These are phyloP conservation scores for Amanita pallidorosea DNA, from an alignment of 768 basidiomycete genomes.

Conservation along the genomic window DNA sequence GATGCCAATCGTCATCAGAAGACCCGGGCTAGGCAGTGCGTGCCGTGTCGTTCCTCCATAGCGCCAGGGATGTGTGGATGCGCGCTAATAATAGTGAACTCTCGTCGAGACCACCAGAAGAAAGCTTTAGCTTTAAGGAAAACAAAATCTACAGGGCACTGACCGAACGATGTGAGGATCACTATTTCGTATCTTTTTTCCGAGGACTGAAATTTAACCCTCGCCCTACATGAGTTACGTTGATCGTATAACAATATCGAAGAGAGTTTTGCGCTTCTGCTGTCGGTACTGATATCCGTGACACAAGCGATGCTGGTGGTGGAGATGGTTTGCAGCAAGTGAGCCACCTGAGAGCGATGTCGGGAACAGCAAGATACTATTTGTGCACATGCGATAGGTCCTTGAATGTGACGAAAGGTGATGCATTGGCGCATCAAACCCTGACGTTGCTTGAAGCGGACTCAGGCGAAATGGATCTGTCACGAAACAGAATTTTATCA, in stretches of 20 bases:
- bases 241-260: conserved; percentile 43
- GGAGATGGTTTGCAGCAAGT: conserved; percentile 34
- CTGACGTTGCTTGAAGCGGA: too few species aligned
- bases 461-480: too few species aligned
- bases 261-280: conserved; percentile 26
- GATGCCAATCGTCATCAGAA: conserved; percentile 1
- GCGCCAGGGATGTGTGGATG: conserved; percentile 25
- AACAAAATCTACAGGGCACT: too few species aligned
- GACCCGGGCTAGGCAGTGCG: background rate
- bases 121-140: background rate
- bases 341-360: background rate
- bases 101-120: conserved; percentile 35
- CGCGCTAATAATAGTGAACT: conserved; percentile 25
- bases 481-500: too few species aligned
- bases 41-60: conserved; percentile 35
- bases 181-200: conserved; percentile 25
- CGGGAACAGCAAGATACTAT: background rate
- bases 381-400: background rate
- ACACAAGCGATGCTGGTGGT: conserved; percentile 40
- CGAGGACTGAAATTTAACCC: conserved; percentile 39
- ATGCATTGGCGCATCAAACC: too few species aligned
- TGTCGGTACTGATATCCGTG: conserved; percentile 41
- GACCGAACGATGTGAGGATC: conserved; percentile 35
- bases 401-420: conserved; percentile 1
- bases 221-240: conserved; percentile 18